A percentile compares a stretch with the other conserved stretches of the same genome.
Conservation (phyloP, 139 green algal genomes). For the Tetraselmis chui region DNA sequence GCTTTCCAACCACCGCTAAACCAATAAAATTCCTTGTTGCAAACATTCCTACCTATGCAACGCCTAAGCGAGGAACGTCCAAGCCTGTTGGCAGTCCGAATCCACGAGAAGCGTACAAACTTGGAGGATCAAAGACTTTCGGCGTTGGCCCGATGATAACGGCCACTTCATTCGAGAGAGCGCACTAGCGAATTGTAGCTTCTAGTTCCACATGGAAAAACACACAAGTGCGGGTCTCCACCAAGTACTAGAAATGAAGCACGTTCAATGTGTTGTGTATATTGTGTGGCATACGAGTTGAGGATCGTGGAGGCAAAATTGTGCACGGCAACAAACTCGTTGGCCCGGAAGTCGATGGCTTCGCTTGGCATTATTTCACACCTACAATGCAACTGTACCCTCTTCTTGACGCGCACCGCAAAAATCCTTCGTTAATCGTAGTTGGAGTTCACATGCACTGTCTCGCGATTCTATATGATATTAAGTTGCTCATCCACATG, state of each 20-base stretch:
- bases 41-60: no score
- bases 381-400: constrained; percentile 74
- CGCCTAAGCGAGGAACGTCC: no score
- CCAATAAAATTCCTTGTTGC: no score
- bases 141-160: constrained; percentile 86
- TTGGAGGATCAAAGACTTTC: no score
- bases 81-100: no score
- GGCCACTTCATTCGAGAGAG: constrained; percentile 82
- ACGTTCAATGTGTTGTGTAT: no score
- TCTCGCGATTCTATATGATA: constrained; percentile 61
- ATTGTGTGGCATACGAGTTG: no score
- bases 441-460: constrained; percentile 62
- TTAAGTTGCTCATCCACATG: constrained; percentile 89
- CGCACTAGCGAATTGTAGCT: constrained; percentile 96
- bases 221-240: no score
- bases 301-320: no score
- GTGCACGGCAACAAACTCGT: background rate
- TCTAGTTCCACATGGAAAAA: constrained; percentile 86
- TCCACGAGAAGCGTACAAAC: no score
- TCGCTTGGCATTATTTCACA: constrained; percentile 52
- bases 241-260: no score
- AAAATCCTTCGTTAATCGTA: constrained; percentile 94
- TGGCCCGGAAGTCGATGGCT: background rate
- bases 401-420: constrained; percentile 94
- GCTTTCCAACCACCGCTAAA: no score